Evolutionary conservation across 2,329 filamentous ascomycete species (phyloP).

Genomic region (Xylaria sp.): DNA sequence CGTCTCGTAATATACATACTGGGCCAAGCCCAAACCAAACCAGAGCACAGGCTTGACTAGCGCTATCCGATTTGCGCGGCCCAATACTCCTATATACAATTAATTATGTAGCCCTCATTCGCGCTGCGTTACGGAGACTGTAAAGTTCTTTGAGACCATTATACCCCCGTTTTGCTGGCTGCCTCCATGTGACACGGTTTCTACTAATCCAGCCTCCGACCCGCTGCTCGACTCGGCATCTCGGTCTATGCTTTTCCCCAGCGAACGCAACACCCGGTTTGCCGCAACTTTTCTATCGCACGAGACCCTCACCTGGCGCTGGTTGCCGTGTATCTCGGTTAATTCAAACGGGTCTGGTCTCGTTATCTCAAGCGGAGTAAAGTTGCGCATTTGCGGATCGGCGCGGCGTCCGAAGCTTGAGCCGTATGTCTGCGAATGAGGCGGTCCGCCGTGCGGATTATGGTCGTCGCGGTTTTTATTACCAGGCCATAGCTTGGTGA

Average conservation of each 20-base stretch:
- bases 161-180: conserved; percentile 29
- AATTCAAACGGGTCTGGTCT: conserved; percentile 37
- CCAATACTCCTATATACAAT: conserved; percentile 7
- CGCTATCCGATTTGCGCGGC: background rate
- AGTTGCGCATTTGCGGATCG: conserved; percentile 30
- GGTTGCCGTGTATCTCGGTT: conserved; percentile 23
- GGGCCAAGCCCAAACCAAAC: background rate
- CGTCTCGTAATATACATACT: conserved; percentile 33
- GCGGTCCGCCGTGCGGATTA: conserved; percentile 3
- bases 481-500: conserved; percentile 24
- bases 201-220: conserved; percentile 28
- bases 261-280: conserved; percentile 10
- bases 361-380: conserved; percentile 28
- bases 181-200: background rate
- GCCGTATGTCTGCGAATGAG: conserved; percentile 26
- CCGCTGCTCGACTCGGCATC: conserved; percentile 35
- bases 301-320: conserved; percentile 33
- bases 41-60: background rate
- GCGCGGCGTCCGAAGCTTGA: conserved; percentile 30
- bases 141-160: conserved; percentile 37
- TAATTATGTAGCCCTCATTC: conserved; percentile 7
- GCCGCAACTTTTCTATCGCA: conserved; percentile 12
- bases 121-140: conserved; percentile 33
- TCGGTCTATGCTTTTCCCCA: conserved; percentile 25
- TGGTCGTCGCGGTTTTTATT: background rate